Evolutionary conservation across 805 yeast species (phyloP).

Genomic region (Maudiozyma saulgeensis): DNA sequence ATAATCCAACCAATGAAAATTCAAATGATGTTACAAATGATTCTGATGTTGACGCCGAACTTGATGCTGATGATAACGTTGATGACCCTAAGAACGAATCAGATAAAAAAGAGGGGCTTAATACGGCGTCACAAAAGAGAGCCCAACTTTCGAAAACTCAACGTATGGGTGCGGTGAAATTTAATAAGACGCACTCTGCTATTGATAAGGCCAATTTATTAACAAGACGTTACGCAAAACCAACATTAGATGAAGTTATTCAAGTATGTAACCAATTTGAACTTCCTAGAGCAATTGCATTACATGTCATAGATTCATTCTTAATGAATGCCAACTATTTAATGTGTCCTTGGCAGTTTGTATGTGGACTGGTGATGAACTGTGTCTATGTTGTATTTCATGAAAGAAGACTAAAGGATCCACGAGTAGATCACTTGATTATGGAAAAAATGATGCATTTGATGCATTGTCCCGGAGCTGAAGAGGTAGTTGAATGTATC

Average conservation of each 20-base stretch:
- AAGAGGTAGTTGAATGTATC: slow-evolving; percentile 45
- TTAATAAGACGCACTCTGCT: neutral
- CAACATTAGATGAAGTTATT: slow-evolving; percentile 36
- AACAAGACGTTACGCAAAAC: slow-evolving; percentile 23
- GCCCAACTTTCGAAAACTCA: too few relatives aligned
- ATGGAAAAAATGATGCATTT: slow-evolving; percentile 41
- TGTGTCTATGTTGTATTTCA: slow-evolving; percentile 49
- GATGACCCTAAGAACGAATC: neutral
- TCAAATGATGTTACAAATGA: neutral
- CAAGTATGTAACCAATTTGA: slow-evolving; percentile 54
- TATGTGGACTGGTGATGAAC: slow-evolving; percentile 56
- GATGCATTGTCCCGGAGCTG: slow-evolving; percentile 41
- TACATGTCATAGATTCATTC: slow-evolving; percentile 42
- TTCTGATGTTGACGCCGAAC: neutral
- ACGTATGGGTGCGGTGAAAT: neutral
- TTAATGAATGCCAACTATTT: slow-evolving; percentile 42
- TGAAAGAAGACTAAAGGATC: slow-evolving; percentile 34
- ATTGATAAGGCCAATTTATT: slow-evolving; percentile 9
- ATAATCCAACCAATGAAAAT: neutral
- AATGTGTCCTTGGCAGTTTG: slow-evolving; percentile 57
- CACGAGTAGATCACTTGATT: slow-evolving; percentile 42
- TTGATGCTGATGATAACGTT: neutral
- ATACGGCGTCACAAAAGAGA: too few relatives aligned
- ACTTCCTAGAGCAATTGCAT: slow-evolving; percentile 45
- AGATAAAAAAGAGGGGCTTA: too few relatives aligned